Evolutionary conservation across 495 filamentous ascomycete genomes (phyloP).

Genomic region (Talaromyces wortmannii): DNA sequence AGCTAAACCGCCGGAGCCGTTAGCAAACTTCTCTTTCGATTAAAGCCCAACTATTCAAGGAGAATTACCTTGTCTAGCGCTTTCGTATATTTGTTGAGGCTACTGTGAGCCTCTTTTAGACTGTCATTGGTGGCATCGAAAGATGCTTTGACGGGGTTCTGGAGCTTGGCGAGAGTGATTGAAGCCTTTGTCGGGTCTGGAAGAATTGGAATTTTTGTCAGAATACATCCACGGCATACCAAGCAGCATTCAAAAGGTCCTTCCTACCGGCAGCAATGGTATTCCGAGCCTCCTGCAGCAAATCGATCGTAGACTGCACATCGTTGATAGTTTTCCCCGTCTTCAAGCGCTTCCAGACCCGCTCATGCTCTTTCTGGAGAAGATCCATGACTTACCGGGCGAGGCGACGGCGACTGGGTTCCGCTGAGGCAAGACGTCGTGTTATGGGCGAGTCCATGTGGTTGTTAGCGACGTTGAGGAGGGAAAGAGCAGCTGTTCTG

Average conservation of each 20-base stretch:
- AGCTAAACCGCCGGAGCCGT: conserved; percentile 37
- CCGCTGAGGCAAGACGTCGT: neutral
- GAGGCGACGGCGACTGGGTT: neutral
- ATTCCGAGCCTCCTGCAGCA: conserved; percentile 65
- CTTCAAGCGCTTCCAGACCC: conserved; percentile 62
- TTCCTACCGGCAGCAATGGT: conserved; percentile 56
- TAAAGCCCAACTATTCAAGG: neutral
- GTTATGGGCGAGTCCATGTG: neutral
- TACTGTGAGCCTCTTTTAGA: conserved; percentile 71
- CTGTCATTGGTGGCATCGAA: conserved; percentile 73
- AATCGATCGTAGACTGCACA: conserved; percentile 73
- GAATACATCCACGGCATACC: neutral
- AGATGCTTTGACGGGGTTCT: conserved; percentile 70
- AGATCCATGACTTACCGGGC: conserved; percentile 49
- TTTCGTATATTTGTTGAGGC: conserved; percentile 74
- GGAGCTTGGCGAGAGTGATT: conserved; percentile 70
- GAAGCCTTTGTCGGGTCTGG: conserved; percentile 63
- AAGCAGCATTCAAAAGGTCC: neutral
- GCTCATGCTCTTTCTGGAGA: conserved; percentile 66
- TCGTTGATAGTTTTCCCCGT: conserved; percentile 61
- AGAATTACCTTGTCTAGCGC: conserved; percentile 66
- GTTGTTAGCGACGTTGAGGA: neutral
- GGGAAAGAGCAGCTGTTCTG: neutral
- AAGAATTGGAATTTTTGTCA: conserved; percentile 3
- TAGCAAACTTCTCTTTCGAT: neutral